Evolutionary conservation across 2,329 filamentous ascomycete species (phyloP), one percentile per base, ranked within the genome.

Genomic region (Dothidotthia symphoricarpi): DNA sequence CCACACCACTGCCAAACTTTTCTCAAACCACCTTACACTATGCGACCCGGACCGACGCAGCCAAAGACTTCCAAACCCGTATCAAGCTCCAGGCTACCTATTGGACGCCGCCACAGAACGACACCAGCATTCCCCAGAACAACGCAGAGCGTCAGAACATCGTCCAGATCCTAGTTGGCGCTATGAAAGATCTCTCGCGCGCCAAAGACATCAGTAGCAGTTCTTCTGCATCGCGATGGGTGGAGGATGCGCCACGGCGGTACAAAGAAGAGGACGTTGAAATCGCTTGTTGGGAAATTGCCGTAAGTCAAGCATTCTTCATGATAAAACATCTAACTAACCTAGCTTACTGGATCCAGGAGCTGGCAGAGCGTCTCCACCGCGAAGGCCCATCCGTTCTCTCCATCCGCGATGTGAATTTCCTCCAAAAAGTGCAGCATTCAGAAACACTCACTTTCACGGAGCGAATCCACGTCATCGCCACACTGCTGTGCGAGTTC

Each of bases 211-310:
- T 33, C 15, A 34, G 34, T 19, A 26, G 11, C 8, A 28, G 31
- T 2, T 27, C 19, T 6, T 10, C 16, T 35, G 34, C 12, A 41
- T 34, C 16, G 2, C 19, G 10, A 45, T 41, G 32, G 41, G 45
- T 19, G 41, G 41, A 37, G 7, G 6, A 1, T 8, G 13, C 3
- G 3, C 22, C 9, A 16, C 19, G 13, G 12, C 39, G 31, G 16
- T 41, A 47, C 41, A 24, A 47, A 13, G 6, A 24, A 8, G 17
- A 34, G 7, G 30, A 36, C 7, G 39, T 48, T 31, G 47, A 51
- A 34, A 48, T 36, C 25, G 41, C 48, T 1, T 51, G 45, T 27
- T 48, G 47, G 45, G 26, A 43, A 10, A 40, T 51, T 22, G 22
- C 38, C 12, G 36, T 22, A 22, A 22, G 19, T 22, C 5, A 9